Base-by-base conservation (phyloP, 108 stramenopile species). In the Epithemia pelagica region DNA sequence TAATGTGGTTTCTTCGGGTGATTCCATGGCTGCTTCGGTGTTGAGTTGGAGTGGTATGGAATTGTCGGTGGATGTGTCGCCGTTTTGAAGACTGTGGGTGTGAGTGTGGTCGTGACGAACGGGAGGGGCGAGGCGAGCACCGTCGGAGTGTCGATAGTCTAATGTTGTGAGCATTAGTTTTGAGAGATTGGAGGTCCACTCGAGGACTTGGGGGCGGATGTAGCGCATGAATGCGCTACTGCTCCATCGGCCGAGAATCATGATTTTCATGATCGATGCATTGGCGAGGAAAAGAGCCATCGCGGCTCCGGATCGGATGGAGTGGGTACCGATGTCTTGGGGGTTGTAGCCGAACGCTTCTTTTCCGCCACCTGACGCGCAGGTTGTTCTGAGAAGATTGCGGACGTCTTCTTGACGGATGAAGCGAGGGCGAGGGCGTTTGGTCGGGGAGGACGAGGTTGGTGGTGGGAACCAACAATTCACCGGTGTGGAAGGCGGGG, bases 271-370 rank as follows among this genome's bases (percentile, higher is more conserved):
- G n/a, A n/a, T n/a, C n/a, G n/a, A n/a, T n/a, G n/a, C n/a, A n/a
- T n/a, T n/a, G n/a, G n/a, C n/a, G n/a, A n/a, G n/a, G n/a, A n/a
- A n/a, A n/a, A n/a, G n/a, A n/a, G n/a, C n/a, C n/a, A n/a, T n/a
- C 52, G 52, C n/a, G 19, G 57, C 57, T 58, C 57, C 57, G 25
- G 57, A 58, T 5, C 57, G 57, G 8, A 58, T 5, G 15, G 57
- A 58, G 23, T 58, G 23, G 25, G 57, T 58, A 8, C 57, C 57
- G 7, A 58, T 58, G 20, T 58, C 57, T 18, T 8, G 57, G 8
- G 57, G 20, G 57, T 27, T 5, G 20, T 58, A 58, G 23, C 57
- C 57, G 20, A 58, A 58, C 15, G 57, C 26, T 5, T 7, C 57
- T 8, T 24, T 8, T 18, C 57, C 57, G 5, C 57, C 57, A 8